phyloP scores from a whole-genome alignment of 2,329 filamentous ascomycete genomes.

The Teratosphaeria gauchensis region DNA sequence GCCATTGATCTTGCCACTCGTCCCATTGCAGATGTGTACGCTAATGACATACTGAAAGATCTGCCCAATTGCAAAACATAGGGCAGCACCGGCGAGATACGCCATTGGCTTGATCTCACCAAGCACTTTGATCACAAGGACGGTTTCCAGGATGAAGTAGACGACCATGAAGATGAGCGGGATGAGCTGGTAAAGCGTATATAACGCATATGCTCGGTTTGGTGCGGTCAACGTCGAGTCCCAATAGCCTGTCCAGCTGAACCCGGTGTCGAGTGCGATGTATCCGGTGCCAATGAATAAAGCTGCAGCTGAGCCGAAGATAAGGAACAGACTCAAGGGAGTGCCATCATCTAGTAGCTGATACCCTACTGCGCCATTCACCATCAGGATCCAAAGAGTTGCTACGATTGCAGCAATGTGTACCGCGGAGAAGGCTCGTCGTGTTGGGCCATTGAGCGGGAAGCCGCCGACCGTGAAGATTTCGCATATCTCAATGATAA shows the following conservation, averaged over 20 bases:
- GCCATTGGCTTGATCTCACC: conserved; percentile 90
- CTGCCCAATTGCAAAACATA: conserved; percentile 86
- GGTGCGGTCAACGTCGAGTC: conserved; percentile 40
- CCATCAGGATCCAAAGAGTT: conserved; percentile 79
- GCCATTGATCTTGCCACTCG: conserved; percentile 79
- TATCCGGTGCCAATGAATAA: conserved; percentile 89
- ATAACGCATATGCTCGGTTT: conserved; percentile 71
- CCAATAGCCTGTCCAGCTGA: conserved; percentile 74
- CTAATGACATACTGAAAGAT: conserved; percentile 95
- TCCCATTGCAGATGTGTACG: conserved; percentile 77
- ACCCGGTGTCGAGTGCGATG: conserved; percentile 88
- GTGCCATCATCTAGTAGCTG: conserved; percentile 93
- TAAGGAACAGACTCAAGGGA: conserved; percentile 66
- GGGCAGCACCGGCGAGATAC: conserved; percentile 61
- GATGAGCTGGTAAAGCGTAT: conserved; percentile 84
- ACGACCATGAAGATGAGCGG: conserved; percentile 82
- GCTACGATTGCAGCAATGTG: conserved; percentile 86
- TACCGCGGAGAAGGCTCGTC: conserved; percentile 75
- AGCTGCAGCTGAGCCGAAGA: conserved; percentile 57
- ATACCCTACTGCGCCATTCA: conserved; percentile 87
- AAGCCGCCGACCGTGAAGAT: conserved; percentile 93
- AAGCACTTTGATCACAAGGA: conserved; percentile 76
- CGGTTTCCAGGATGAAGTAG: conserved; percentile 73
- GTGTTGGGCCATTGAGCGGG: conserved; percentile 59
- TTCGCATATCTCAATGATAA: conserved; percentile 84